Evolutionary conservation across 352 stramenopile species (phyloP).

Genomic region (Globisporangium yorkense): DNA sequence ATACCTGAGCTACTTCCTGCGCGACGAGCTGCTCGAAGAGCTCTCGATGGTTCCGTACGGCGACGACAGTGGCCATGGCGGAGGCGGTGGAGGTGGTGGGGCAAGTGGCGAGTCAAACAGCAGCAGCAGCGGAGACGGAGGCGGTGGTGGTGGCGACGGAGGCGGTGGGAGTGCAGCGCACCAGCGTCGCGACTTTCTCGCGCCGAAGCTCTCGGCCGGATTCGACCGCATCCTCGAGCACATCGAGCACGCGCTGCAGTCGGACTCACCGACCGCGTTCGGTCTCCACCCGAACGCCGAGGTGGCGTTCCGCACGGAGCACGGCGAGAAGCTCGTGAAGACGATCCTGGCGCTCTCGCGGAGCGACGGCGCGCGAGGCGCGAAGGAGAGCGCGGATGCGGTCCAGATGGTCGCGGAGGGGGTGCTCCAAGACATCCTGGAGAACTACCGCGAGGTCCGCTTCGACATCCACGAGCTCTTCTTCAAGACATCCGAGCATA

Average conservation of each 20-base stretch:
- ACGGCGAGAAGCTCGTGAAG: conserved; percentile 69
- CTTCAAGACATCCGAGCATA: conserved; percentile 41
- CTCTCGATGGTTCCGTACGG: conserved; percentile 84
- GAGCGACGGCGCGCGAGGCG: conserved; percentile 11
- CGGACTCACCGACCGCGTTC: conserved; percentile 86
- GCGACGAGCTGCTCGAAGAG: conserved; percentile 88
- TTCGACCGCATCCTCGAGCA: conserved; percentile 88
- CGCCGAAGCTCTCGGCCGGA: conserved; percentile 58
- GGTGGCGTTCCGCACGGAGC: conserved; percentile 88
- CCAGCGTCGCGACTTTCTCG: conserved; percentile 55
- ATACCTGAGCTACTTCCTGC: conserved; percentile 86
- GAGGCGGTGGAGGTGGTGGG: conserved; percentile 15
- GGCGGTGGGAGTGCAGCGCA: conserved; percentile 6
- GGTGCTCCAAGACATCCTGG: conserved; percentile 87
- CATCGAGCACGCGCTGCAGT: conserved; percentile 73
- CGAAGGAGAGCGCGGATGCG: conserved; percentile 45
- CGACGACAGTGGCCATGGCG: conserved; percentile 35
- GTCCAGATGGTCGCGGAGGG: conserved; percentile 80
- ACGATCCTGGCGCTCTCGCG: conserved; percentile 72
- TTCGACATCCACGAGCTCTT: conserved; percentile 82
- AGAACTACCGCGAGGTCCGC: conserved; percentile 83
- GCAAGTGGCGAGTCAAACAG: conserved; percentile 10
- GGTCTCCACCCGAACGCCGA: conserved; percentile 92
- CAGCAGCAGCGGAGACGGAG: conserved; percentile 12
- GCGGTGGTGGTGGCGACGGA: conserved; percentile 6